phyloP scores from a whole-genome alignment of 73 alveolate species.

The Diophrys sp. region DNA sequence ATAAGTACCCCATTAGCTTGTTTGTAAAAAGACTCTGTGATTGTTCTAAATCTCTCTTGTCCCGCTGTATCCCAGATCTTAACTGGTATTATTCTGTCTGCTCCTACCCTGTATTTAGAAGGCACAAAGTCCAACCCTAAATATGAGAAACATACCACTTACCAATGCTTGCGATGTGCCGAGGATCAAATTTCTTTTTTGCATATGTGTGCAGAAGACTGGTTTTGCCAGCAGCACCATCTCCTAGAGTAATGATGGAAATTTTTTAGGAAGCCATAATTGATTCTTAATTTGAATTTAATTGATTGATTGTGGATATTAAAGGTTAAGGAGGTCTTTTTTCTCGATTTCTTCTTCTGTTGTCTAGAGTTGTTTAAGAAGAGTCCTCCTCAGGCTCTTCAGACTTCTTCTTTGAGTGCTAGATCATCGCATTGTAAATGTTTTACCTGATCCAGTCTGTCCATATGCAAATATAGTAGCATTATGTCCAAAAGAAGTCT shows the following conservation, averaged over 20 bases:
- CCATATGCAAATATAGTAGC: too few species aligned
- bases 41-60: conserved; percentile 59
- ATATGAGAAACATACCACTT: background rate
- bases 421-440: too few species aligned
- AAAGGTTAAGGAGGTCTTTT: too few species aligned
- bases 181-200: conserved; percentile 65
- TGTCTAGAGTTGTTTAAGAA: background rate
- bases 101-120: conserved; percentile 1
- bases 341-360: background rate
- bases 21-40: conserved; percentile 62
- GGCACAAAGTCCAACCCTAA: conserved; percentile 49
- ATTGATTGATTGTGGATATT: too few species aligned
- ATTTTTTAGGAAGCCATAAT: conserved; percentile 5
- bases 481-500: too few species aligned
- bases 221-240: conserved; percentile 90
- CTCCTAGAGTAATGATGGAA: conserved; percentile 67
- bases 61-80: conserved; percentile 77
- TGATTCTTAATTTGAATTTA: background rate
- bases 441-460: too few species aligned
- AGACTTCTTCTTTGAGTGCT: too few species aligned
- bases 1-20: conserved; percentile 65
- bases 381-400: too few species aligned
- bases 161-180: conserved; percentile 81
- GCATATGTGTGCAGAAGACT: conserved; percentile 72
- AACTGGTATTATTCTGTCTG: conserved; percentile 32